These are phyloP conservation scores for Asterophora parasitica DNA, from an alignment of 768 basidiomycete species.

Conservation along the genomic window DNA sequence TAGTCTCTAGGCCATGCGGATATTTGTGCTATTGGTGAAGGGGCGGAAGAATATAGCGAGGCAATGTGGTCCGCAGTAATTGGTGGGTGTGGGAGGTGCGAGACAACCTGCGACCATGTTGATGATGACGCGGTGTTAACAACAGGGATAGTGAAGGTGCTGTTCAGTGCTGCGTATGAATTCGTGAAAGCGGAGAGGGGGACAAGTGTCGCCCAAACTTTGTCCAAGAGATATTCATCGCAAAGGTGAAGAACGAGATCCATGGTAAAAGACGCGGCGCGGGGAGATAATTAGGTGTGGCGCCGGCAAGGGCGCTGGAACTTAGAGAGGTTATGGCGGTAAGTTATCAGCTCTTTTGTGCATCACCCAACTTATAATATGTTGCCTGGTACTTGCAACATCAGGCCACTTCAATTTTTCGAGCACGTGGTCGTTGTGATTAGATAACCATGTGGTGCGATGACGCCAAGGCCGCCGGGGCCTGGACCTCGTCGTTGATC, in stretches of 20 bases:
- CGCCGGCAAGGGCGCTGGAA: neutral
- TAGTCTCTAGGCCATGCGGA: constrained; percentile 88
- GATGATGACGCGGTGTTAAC: constrained; percentile 24
- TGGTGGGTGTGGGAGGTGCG: constrained; percentile 54
- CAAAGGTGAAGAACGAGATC: constrained; percentile 72
- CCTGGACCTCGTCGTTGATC: neutral
- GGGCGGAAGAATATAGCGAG: constrained; percentile 22
- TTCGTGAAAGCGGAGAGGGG: constrained; percentile 52
- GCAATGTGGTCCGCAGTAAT: constrained; percentile 33
- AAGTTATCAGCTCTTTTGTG: neutral
- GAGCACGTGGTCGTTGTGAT: constrained; percentile 22
- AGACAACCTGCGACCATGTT: constrained; percentile 51
- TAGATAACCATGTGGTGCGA: neutral
- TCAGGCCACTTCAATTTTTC: constrained; percentile 35
- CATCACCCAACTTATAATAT: constrained; percentile 20
- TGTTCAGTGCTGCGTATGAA: constrained; percentile 31
- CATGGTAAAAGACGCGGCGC: constrained; percentile 44
- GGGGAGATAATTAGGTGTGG: neutral
- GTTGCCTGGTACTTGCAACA: constrained; percentile 18
- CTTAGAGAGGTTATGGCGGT: neutral
- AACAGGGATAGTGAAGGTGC: constrained; percentile 31
- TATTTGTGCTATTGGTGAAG: constrained; percentile 29
- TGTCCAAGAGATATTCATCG: constrained; percentile 76
- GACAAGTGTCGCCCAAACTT: constrained; percentile 68
- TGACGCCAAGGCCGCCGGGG: neutral